These are phyloP conservation scores for Yarrowia osloensis DNA, from an alignment of 805 yeast genomes.

Conservation along the genomic window DNA sequence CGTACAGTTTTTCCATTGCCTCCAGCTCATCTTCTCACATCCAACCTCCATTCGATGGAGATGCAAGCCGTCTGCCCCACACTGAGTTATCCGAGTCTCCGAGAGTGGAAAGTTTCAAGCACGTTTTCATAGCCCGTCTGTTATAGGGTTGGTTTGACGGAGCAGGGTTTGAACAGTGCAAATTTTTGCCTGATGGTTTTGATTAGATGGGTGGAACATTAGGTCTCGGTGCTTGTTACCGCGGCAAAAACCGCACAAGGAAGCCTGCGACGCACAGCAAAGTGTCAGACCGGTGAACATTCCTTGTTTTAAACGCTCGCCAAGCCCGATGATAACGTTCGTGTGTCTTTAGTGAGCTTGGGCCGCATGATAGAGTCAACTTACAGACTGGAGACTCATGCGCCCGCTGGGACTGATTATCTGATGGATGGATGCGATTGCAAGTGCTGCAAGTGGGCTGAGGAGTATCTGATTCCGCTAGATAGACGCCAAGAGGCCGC, in stretches of 20 bases:
- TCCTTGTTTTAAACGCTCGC: background rate
- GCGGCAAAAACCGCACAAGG: background rate
- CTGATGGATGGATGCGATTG: background rate
- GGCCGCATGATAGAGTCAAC: background rate
- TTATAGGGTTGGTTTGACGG: background rate
- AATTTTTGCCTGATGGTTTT: slow-evolving; percentile 6
- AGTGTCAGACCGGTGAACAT: no score
- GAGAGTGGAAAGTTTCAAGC: background rate
- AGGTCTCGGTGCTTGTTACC: background rate
- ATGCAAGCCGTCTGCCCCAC: no score
- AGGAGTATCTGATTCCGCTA: no score
- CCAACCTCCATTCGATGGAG: no score
- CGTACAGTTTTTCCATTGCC: no score
- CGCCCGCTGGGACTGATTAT: background rate
- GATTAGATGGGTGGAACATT: background rate
- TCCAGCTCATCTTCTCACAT: no score
- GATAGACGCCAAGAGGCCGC: no score
- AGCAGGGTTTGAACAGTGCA: background rate
- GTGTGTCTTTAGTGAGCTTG: background rate
- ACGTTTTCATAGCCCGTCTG: background rate
- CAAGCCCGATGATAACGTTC: background rate
- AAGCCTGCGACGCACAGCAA: no score
- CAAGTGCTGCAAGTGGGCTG: no score
- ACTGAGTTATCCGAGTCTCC: background rate
- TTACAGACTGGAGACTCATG: no score